These are phyloP conservation scores for Hericium alpestre DNA, from an alignment of 768 basidiomycete genomes.

Conservation along the genomic window DNA sequence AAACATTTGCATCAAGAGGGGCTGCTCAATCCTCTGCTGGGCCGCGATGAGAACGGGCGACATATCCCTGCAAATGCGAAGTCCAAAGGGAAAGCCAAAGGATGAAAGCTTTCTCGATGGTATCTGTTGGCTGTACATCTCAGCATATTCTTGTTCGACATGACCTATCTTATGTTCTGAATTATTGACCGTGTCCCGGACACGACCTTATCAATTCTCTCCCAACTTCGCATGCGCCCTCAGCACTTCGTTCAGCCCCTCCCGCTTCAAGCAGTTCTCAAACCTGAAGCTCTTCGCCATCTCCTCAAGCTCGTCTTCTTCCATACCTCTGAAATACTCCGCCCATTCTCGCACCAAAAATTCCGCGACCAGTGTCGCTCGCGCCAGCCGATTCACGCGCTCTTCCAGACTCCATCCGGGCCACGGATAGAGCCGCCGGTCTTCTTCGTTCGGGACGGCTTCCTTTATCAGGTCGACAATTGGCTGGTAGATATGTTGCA, in stretches of 20 bases:
- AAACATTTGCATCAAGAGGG: slow-evolving; percentile 35
- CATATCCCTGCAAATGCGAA: background rate
- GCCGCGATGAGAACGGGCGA: slow-evolving; percentile 5
- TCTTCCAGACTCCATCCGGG: slow-evolving; percentile 23
- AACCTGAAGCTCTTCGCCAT: slow-evolving; percentile 32
- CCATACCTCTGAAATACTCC: slow-evolving; percentile 24
- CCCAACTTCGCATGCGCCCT: background rate
- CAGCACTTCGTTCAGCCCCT: slow-evolving; percentile 16
- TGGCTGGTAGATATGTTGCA: slow-evolving; percentile 17
- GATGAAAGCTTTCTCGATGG: background rate
- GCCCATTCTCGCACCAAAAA: slow-evolving; percentile 21
- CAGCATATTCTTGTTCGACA: background rate
- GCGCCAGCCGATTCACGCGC: slow-evolving; percentile 18
- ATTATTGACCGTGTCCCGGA: no score
- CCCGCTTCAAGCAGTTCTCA: slow-evolving; percentile 27
- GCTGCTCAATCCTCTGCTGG: slow-evolving; percentile 32
- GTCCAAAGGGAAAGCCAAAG: background rate
- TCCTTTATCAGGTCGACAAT: slow-evolving; percentile 14
- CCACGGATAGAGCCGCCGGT: slow-evolving; percentile 22
- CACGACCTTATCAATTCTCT: background rate
- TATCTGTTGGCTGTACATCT: background rate
- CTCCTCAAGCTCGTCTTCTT: slow-evolving; percentile 26
- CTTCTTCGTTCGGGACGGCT: slow-evolving; percentile 15
- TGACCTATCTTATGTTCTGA: background rate
- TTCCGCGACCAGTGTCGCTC: slow-evolving; percentile 27